Conservation (phyloP, 2,329 filamentous ascomycete genomes). For the Eurotiales sp. region DNA sequence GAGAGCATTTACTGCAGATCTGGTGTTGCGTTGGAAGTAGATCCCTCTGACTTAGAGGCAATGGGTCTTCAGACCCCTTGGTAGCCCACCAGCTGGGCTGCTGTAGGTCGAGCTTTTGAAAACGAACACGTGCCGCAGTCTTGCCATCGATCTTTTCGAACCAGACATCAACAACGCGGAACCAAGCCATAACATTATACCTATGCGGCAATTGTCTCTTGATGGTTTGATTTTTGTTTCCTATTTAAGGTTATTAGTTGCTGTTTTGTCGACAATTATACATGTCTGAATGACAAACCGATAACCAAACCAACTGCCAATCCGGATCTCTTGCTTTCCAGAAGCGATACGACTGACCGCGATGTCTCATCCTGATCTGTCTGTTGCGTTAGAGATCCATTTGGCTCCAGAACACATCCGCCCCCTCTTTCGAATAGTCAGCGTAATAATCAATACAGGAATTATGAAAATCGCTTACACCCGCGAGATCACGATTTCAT, state of each 20-base stretch:
- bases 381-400: constrained; percentile 44
- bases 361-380: constrained; percentile 45
- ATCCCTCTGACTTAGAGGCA: constrained; percentile 28
- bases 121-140: constrained; percentile 55
- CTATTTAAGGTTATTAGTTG: constrained; percentile 29
- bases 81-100: constrained; percentile 59
- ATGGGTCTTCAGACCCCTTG: constrained; percentile 25
- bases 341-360: constrained; percentile 37
- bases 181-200: constrained; percentile 66
- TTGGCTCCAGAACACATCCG: constrained; percentile 45
- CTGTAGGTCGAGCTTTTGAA: constrained; percentile 59
- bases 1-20: constrained; percentile 42
- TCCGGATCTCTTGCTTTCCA: constrained; percentile 44
- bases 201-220: constrained; percentile 51
- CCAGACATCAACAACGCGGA: constrained; percentile 67
- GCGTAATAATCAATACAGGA: not conserved
- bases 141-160: constrained; percentile 49
- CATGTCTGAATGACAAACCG: constrained; percentile 38
- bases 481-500: constrained; percentile 61
- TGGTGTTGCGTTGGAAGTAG: constrained; percentile 18
- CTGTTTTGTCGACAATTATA: not conserved
- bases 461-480: constrained; percentile 44
- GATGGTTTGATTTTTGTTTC: constrained; percentile 49
- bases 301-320: constrained; percentile 56
- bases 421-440: constrained; percentile 47